Evolutionary conservation across 1,284 basidiomycete genomes (phyloP).

Genomic region (Xanthoconium separans): DNA sequence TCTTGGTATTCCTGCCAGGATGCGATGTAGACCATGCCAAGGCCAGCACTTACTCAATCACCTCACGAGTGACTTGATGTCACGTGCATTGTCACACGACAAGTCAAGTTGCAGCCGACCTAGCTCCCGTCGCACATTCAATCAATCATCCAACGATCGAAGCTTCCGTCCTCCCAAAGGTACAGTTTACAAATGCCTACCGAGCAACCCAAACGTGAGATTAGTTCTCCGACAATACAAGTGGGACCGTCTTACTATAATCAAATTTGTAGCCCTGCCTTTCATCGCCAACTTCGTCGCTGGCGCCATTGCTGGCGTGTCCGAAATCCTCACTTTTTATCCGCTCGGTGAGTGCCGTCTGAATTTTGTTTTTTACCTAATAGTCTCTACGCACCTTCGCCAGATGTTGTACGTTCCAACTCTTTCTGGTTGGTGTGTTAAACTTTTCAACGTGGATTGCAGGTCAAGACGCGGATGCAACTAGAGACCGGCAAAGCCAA

Average conservation of each 20-base stretch:
- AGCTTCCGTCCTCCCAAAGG: constrained; percentile 1
- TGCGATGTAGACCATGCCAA: constrained; percentile 66
- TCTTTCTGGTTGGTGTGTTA: constrained; percentile 5
- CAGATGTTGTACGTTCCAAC: constrained; percentile 53
- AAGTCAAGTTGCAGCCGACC: no score
- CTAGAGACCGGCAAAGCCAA: constrained; percentile 80
- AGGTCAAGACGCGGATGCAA: constrained; percentile 99
- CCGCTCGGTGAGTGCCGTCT: constrained; percentile 71
- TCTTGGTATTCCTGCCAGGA: constrained; percentile 86
- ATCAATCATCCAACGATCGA: neutral
- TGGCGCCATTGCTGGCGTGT: constrained; percentile 86
- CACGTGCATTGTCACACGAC: constrained; percentile 18
- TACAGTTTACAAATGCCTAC: constrained; percentile 32
- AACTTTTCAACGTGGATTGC: constrained; percentile 20
- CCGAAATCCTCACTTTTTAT: constrained; percentile 91
- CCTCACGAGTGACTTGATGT: neutral
- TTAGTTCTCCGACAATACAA: neutral
- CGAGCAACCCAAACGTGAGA: constrained; percentile 47
- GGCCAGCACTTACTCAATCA: constrained; percentile 1
- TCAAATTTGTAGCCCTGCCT: constrained; percentile 61
- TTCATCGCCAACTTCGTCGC: constrained; percentile 88
- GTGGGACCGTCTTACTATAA: constrained; percentile 8
- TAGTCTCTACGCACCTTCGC: neutral
- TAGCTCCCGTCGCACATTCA: no score
- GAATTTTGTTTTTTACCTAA: constrained; percentile 26